A percentile compares a stretch with the other conserved stretches of the same genome.
These are phyloP conservation scores for Pestalotiopsis sp. DNA, from an alignment of 2,329 filamentous ascomycete species.

Conservation along the genomic window DNA sequence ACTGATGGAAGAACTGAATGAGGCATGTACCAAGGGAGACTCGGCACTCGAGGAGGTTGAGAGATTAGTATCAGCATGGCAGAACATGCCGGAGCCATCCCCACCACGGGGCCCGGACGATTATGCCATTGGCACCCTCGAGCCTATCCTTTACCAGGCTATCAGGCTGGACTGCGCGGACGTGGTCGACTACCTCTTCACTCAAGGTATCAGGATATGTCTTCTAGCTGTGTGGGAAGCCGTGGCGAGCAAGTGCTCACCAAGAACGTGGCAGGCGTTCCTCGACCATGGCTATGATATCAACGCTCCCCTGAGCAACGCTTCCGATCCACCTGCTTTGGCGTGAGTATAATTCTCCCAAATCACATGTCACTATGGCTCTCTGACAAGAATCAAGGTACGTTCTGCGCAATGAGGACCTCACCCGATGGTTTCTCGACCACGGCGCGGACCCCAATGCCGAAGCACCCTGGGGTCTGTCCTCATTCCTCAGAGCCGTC, in stretches of 20 bases:
- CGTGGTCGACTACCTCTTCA: conserved; percentile 14
- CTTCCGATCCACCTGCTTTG: background rate
- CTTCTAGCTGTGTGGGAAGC: background rate
- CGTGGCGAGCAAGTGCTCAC: background rate
- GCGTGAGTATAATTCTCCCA: background rate
- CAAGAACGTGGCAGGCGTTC: conserved; percentile 2
- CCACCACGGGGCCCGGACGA: conserved; percentile 10
- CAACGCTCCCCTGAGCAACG: background rate
- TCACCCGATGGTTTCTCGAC: background rate
- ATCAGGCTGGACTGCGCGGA: conserved; percentile 13
- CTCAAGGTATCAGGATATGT: conserved; percentile 8
- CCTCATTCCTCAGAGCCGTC: conserved; percentile 1
- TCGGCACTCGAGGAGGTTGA: conserved; percentile 11
- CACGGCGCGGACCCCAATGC: conserved; percentile 1
- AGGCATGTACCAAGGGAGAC: conserved; percentile 11
- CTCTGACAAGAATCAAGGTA: background rate
- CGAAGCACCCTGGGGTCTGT: background rate
- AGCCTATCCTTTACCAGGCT: conserved; percentile 13
- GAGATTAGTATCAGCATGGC: conserved; percentile 13
- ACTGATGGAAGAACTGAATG: conserved; percentile 12
- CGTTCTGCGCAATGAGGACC: background rate
- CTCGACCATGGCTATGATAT: conserved; percentile 5
- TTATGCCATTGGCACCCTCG: conserved; percentile 14
- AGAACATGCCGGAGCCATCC: conserved; percentile 3
- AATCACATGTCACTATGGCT: too few relatives aligned